These are phyloP conservation scores for Heterobasidion annosum DNA, from an alignment of 1,284 basidiomycete species.

Conservation along the genomic window DNA sequence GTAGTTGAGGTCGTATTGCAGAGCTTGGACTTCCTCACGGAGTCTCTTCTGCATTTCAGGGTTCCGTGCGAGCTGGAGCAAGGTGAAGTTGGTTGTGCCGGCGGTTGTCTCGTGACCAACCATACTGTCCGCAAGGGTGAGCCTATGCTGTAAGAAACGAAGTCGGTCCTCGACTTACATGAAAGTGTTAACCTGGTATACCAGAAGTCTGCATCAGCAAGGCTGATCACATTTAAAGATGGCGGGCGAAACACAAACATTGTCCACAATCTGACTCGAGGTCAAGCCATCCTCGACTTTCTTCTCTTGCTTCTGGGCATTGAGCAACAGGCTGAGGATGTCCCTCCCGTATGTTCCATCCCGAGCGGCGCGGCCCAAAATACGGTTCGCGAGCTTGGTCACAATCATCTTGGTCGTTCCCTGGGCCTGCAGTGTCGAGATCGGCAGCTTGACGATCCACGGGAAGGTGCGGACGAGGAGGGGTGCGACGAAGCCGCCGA, in stretches of 20 bases:
- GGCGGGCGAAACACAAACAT: not conserved
- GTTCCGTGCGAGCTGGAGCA: conserved; percentile 18
- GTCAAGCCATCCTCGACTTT: conserved; percentile 11
- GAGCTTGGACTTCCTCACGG: conserved; percentile 15
- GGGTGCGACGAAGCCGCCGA: conserved; percentile 11
- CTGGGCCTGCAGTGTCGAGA: conserved; percentile 16
- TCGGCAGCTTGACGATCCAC: conserved; percentile 10
- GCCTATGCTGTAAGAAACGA: not conserved
- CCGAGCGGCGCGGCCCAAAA: not conserved
- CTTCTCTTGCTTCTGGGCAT: conserved; percentile 1
- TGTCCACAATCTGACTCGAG: conserved; percentile 12
- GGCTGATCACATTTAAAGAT: not conserved
- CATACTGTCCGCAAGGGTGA: conserved; percentile 6
- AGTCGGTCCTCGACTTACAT: conserved; percentile 7
- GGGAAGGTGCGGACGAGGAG: not conserved
- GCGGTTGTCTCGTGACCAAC: conserved; percentile 19
- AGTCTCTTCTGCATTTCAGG: conserved; percentile 18
- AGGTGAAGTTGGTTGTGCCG: conserved; percentile 13
- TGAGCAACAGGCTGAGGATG: not conserved
- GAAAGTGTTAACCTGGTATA: conserved; percentile 14
- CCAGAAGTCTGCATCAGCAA: conserved; percentile 20
- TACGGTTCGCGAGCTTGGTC: conserved; percentile 1
- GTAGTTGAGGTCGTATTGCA: conserved; percentile 16
- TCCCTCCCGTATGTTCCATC: not conserved
- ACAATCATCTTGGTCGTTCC: conserved; percentile 16